Percentiles rank a stretch among this genome's conserved stretches.
phyloP scores from a whole-genome alignment of 2,329 filamentous ascomycete genomes.

The Coniella vitis region DNA sequence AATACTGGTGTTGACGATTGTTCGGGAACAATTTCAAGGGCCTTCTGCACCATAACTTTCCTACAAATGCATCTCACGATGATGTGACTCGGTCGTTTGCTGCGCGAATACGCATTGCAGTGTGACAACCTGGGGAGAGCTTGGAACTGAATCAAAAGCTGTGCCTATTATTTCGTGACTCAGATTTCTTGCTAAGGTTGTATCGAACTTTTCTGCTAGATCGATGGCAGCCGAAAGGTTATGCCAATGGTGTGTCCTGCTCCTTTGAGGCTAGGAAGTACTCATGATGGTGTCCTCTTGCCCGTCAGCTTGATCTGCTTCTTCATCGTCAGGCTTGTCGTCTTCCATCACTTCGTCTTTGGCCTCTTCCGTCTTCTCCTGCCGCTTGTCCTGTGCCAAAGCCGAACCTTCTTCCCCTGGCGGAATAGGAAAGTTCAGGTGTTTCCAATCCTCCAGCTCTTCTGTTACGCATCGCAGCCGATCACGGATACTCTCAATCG shows the following conservation, averaged over 20 bases:
- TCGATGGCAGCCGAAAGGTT: too few relatives aligned
- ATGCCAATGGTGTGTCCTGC: too few relatives aligned
- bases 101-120: too few relatives aligned
- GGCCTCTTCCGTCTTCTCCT: slow-evolving; percentile 23
- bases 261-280: not conserved
- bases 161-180: too few relatives aligned
- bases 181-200: too few relatives aligned
- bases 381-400: slow-evolving; percentile 25
- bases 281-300: slow-evolving; percentile 16
- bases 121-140: too few relatives aligned
- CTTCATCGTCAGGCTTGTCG: slow-evolving; percentile 17
- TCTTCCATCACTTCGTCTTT: slow-evolving; percentile 26
- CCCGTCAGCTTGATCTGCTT: slow-evolving; percentile 6
- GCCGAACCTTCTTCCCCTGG: slow-evolving; percentile 27
- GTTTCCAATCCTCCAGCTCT: slow-evolving; percentile 90
- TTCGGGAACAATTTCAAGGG: too few relatives aligned
- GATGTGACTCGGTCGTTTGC: too few relatives aligned
- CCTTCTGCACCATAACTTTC: not conserved
- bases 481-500: slow-evolving; percentile 92
- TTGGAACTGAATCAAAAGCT: too few relatives aligned
- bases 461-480: slow-evolving; percentile 84
- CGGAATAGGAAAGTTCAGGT: slow-evolving; percentile 60
- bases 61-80: too few relatives aligned
- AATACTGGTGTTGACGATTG: too few relatives aligned
- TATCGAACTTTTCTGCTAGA: too few relatives aligned